A percentile compares a stretch with the other conserved stretches of the same genome.
Evolutionary conservation across 306 rosid species (phyloP).

Genomic region (Trifolium dubium): DNA sequence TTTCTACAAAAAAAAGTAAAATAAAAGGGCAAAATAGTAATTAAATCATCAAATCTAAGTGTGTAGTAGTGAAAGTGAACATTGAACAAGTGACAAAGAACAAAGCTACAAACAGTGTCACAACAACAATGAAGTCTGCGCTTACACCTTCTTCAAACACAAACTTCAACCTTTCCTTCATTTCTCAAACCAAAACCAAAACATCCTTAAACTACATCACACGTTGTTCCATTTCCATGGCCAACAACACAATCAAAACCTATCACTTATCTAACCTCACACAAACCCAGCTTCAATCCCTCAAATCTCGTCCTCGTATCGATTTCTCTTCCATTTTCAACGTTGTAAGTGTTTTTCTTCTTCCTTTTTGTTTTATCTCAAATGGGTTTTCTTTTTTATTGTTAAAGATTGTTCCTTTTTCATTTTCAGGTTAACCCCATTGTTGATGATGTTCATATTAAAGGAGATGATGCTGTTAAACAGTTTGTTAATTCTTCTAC

Average conservation of each 20-base stretch:
- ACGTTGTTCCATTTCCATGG: conserved; percentile 44
- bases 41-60: background rate
- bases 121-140: conserved; percentile 30
- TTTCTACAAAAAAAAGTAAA: no score
- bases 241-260: conserved; percentile 58
- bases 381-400: conserved; percentile 9
- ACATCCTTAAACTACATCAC: conserved; percentile 21
- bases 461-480: conserved; percentile 88
- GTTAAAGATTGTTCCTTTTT: conserved; percentile 19
- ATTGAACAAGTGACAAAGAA: background rate
- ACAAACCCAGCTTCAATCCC: conserved; percentile 61
- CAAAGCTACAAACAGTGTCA: background rate
- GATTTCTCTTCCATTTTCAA: conserved; percentile 90
- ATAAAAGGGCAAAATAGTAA: background rate
- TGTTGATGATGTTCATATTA: conserved; percentile 77
- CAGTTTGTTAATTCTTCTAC: conserved; percentile 51
- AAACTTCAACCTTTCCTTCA: conserved; percentile 26
- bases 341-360: conserved; percentile 45
- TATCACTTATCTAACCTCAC: conserved; percentile 75
- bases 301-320: conserved; percentile 88
- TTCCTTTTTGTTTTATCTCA: background rate
- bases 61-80: background rate
- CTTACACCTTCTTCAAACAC: conserved; percentile 1
- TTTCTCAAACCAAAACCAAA: background rate
- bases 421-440: conserved; percentile 81